Percentiles rank a stretch among this genome's conserved stretches.
Evolutionary conservation across 805 yeast genomes (phyloP).

Genomic region (Wickerhamiella galacta): DNA sequence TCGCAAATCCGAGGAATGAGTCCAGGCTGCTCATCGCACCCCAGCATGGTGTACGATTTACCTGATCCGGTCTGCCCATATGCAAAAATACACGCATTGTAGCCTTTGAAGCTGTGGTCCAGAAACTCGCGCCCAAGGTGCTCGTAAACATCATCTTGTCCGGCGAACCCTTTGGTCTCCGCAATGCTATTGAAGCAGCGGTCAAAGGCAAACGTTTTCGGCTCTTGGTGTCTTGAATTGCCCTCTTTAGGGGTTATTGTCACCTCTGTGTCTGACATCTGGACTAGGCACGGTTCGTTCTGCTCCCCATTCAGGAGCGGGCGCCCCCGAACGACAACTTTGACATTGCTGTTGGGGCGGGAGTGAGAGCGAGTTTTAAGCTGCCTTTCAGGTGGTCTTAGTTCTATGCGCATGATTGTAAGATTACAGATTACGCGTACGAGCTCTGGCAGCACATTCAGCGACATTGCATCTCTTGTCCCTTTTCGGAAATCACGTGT

Average conservation of each 20-base stretch:
- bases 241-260: conserved; percentile 8
- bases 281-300: conserved; percentile 7
- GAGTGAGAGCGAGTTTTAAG: too few species aligned
- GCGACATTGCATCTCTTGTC: too few species aligned
- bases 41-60: conserved; percentile 71
- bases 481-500: too few species aligned
- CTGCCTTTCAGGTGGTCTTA: too few species aligned
- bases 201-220: conserved; percentile 33
- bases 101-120: conserved; percentile 50
- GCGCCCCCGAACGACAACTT: conserved; percentile 26
- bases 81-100: conserved; percentile 57
- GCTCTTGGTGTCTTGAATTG: conserved; percentile 12
- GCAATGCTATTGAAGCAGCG: conserved; percentile 29
- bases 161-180: conserved; percentile 23
- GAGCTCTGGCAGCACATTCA: too few species aligned
- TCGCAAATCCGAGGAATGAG: conserved; percentile 46
- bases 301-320: conserved; percentile 20
- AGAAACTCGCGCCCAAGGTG: conserved; percentile 42
- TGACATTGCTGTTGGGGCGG: conserved; percentile 21
- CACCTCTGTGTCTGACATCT: conserved; percentile 10
- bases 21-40: conserved; percentile 36
- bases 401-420: too few species aligned
- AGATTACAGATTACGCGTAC: too few species aligned
- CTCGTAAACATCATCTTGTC: conserved; percentile 36
- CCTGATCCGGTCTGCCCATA: conserved; percentile 81